Base-by-base conservation (phyloP, 176 grass and related monocot genomes). In the Thalia dealbata region DNA sequence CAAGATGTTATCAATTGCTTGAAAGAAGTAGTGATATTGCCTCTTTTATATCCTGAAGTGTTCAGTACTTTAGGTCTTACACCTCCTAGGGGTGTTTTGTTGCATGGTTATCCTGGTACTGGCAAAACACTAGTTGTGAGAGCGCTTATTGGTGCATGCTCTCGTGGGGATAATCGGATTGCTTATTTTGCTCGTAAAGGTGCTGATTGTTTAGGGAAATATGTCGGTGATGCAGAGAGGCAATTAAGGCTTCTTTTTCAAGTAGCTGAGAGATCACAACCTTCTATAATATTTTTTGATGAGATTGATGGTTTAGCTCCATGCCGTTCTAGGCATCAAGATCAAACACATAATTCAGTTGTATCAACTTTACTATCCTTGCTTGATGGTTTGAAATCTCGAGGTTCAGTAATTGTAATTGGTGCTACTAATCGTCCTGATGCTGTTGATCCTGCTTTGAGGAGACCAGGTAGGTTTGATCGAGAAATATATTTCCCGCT, bases 271-370 rank as follows among this genome's bases (percentile, higher is more conserved):
- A 92, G 81, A 88, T 97, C 85, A 35, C 90, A 97, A 67, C 95
- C 95, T 35, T 97, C 90, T 67, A 93, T 97, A 56, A 97, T 97
- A 48, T 97, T 97, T 88, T 93, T 97, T 86, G 95, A 97, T 81
- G 95, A 97, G 73, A 97, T 92, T 73, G 95, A 97, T 78, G 95
- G 95, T 67, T 84, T 97, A 72, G 95, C 90, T 28, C 90, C 95
- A 76, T 91, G 78, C 65, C 86, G 95, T 81, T 92, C 87, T 52
- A 88, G 89, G 74, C 75, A 71, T 74, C 90, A 90, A 87, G 95
- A 97, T 67, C 90, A 97, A 72, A 97, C 95, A 72, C 95, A 97
- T 69, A 97, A 97, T 81, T 97, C 95, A 73, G 95, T 97, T 78
- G 95, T 97, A 62, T 87, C 95, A 0, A 97, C 90, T 80, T 85